Percentiles rank a stretch among this genome's conserved stretches.
Evolutionary conservation across 2,329 filamentous ascomycete species (phyloP).

Genomic region (Cercospora citrullina): DNA sequence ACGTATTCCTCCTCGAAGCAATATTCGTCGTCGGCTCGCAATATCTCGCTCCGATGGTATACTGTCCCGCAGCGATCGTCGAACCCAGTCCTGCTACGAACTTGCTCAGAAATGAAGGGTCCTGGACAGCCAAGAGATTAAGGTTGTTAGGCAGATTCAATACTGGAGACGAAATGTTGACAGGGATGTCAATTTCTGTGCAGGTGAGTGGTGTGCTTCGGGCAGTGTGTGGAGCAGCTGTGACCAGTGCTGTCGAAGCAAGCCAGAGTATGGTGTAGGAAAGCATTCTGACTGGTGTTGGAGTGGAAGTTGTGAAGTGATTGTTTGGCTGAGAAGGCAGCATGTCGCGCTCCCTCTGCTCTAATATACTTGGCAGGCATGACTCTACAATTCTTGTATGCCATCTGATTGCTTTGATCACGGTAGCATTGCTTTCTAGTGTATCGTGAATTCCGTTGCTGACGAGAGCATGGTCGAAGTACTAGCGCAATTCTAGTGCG

Average conservation of each 20-base stretch:
- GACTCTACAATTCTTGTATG: neutral
- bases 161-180: neutral
- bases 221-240: neutral
- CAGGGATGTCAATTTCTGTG: neutral
- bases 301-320: neutral
- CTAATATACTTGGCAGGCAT: neutral
- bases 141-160: neutral
- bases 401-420: neutral
- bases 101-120: neutral
- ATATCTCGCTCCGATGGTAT: neutral
- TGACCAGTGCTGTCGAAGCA: neutral
- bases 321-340: neutral
- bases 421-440: neutral
- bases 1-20: neutral
- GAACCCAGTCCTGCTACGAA: neutral
- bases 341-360: neutral
- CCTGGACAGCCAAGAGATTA: neutral
- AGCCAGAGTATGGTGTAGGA: neutral
- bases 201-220: neutral
- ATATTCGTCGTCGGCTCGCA: neutral
- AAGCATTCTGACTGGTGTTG: neutral
- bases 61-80: neutral
- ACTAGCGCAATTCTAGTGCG: neutral
- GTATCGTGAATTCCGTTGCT: neutral
- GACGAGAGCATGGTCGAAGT: neutral